Evolutionary conservation across 2,329 filamentous ascomycete genomes (phyloP), one percentile per base, ranked within the genome.

Genomic region (Cytospora piceae): DNA sequence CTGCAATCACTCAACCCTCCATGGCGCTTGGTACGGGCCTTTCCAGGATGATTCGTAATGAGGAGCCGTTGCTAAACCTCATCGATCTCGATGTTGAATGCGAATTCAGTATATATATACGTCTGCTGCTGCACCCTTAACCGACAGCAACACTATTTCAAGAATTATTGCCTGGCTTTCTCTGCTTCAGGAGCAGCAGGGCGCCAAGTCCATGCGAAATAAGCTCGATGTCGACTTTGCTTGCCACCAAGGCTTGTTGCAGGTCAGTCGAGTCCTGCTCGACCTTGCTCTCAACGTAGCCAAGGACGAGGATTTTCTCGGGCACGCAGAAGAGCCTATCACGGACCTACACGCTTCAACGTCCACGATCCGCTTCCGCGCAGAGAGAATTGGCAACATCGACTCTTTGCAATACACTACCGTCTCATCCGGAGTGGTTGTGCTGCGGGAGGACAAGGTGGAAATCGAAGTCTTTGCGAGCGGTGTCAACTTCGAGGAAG

Each of bases 401-500:
- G 57, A 51, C 7, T 59, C 57, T 14, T 14, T 59, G 24, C 37
- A 59, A 4, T 59, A 49, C 27, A n/a, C 14, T 22, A 42, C 29
- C 9, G 12, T 59, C 24, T 2, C 4, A n/a, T 22, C 27, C 6
- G 57, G 11, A n/a, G 22, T 11, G 37, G 3, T 51, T 5, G 12
- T 3, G 9, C 7, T 59, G 22, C n/a, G 20, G 9, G 27, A 59
- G 5, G 34, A 51, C 42, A n/a, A 17, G 42, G 57, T 59, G 1
- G 57, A 59, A 37, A 22, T 59, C 5, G 57, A 59, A 24, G 2
- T 59, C 2, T 51, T 27, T 22, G 57, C 57, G 2, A 12, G n/a
- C 3, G 57, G 5, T 11, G 4, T 59, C 24, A 59, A 59, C 20
- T 56, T 77, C 68, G 73, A 73, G 42, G 61, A 80, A 65, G 72